Evolutionary conservation across 1,139 yeast species (phyloP), one percentile per base, ranked within the genome.

Genomic region (Pichia kudriavzevii): DNA sequence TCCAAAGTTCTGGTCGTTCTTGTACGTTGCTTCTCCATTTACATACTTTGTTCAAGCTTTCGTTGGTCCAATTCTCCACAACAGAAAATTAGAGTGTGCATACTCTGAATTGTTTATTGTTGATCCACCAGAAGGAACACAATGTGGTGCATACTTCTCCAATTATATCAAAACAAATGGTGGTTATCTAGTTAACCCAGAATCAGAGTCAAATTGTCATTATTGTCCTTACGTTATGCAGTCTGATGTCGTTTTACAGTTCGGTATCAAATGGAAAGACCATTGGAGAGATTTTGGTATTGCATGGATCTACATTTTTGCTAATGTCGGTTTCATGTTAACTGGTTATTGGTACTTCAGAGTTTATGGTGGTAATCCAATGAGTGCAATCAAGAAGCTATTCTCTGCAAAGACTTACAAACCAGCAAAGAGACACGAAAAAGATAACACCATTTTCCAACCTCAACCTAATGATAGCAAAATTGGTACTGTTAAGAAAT

Each of bases 221-320:
- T 77, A 69, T 53, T 81, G 93, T 59, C 50, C 64, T 25, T 71
- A 65, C 49, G 43, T 59, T 1, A 61, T 59, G 36, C 80, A 81
- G 28, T 75, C 76, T 52, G 67, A 70, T 26, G 79, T 64, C 49
- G 53, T 80, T 50, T 42, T 48, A 0, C 54, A 60, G 7, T 55
- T 75, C 35, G 65, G 67, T 30, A 63, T 73, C 34, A 53, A 57
- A 22, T 75, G 60, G 50, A 48, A 58, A 25, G 55, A 74, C 38
- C 59, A 75, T 34, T 77, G 84, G 83, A 69, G 85, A 63, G 76
- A 79, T 50, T 40, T 78, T 40, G 87, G 87, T 15, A 62, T 79
- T 41, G 62, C 64, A 44, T 70, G 70, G 60, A 78, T 60, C 10
- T 79, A 72, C 52, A 64, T 75, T 40, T 37, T 60, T 20, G 76